phyloP scores from a whole-genome alignment of 2,329 filamentous ascomycete species.

The Nigrospora sphaerica region DNA sequence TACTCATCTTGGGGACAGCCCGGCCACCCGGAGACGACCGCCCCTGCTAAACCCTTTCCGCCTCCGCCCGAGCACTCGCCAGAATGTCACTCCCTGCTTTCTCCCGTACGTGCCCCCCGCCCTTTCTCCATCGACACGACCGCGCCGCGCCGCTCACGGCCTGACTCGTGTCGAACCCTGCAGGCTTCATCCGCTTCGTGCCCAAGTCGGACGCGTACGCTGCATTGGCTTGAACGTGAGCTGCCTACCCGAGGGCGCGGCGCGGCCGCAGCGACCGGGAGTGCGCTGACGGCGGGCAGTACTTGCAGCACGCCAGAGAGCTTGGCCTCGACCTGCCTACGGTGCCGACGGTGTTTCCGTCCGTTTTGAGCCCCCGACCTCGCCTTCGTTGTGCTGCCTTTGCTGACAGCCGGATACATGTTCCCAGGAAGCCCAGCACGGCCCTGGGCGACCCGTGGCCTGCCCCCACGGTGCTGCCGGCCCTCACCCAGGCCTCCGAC shows the following conservation, averaged over 20 bases:
- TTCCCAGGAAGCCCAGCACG: slow-evolving; percentile 41
- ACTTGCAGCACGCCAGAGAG: slow-evolving; percentile 33
- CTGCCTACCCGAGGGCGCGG: too few relatives aligned
- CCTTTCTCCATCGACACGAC: too few relatives aligned
- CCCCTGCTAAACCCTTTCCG: too few relatives aligned
- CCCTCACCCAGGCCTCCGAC: slow-evolving; percentile 42
- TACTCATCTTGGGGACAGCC: too few relatives aligned
- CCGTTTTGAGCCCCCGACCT: too few relatives aligned
- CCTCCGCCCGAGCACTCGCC: too few relatives aligned
- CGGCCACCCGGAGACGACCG: too few relatives aligned
- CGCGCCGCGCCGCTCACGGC: too few relatives aligned
- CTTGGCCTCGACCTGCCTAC: slow-evolving; percentile 42
- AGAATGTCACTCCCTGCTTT: neutral
- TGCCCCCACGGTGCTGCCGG: slow-evolving; percentile 43
- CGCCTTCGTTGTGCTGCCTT: too few relatives aligned
- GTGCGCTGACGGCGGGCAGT: slow-evolving; percentile 11
- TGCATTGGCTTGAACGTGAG: slow-evolving; percentile 51
- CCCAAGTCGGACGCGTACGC: slow-evolving; percentile 44
- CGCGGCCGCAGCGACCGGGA: slow-evolving; percentile 4
- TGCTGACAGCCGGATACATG: neutral
- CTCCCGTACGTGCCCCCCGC: neutral
- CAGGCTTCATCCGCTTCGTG: slow-evolving; percentile 50
- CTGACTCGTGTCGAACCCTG: too few relatives aligned
- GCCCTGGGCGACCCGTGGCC: slow-evolving; percentile 47
- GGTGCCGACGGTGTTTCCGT: slow-evolving; percentile 49